Evolutionary conservation across 2,329 filamentous ascomycete species (phyloP).

Genomic region (Botrytis byssoidea): DNA sequence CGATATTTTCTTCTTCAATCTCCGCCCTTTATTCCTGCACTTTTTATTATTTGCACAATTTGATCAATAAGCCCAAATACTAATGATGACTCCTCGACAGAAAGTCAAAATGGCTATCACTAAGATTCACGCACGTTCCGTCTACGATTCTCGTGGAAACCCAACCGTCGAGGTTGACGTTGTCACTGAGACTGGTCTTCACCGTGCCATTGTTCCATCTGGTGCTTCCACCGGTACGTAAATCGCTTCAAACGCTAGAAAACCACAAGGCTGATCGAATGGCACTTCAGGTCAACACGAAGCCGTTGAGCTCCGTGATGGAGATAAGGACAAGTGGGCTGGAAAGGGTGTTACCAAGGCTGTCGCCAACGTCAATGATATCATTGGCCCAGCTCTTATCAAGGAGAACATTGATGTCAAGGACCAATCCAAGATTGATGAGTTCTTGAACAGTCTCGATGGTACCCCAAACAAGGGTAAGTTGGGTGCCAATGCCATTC

Average conservation of each 20-base stretch:
- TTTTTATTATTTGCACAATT: not conserved
- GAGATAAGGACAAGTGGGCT: conserved; percentile 81
- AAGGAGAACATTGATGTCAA: conserved; percentile 81
- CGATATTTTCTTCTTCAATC: conserved; percentile 28
- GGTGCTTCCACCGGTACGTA: conserved; percentile 87
- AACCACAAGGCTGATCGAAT: conserved; percentile 29
- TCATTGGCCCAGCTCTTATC: conserved; percentile 78
- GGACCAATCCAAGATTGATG: conserved; percentile 80
- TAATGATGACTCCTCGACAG: conserved; percentile 29
- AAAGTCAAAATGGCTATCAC: conserved; percentile 76
- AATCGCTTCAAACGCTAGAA: conserved; percentile 24
- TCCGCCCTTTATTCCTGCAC: not conserved
- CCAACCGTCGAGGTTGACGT: conserved; percentile 98
- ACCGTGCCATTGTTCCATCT: conserved; percentile 96
- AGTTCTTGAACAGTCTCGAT: conserved; percentile 82
- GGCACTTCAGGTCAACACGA: conserved; percentile 71
- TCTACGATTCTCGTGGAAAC: conserved; percentile 99
- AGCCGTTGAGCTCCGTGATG: conserved; percentile 87
- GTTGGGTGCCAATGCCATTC: conserved; percentile 84
- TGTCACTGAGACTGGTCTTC: conserved; percentile 91
- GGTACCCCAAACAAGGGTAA: conserved; percentile 84
- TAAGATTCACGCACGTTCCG: conserved; percentile 87
- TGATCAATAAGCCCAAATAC: not conserved
- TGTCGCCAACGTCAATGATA: conserved; percentile 79
- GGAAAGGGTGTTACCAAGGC: conserved; percentile 88